phyloP scores from a whole-genome alignment of 2,329 filamentous ascomycete species.

The Alternaria conjuncta region DNA sequence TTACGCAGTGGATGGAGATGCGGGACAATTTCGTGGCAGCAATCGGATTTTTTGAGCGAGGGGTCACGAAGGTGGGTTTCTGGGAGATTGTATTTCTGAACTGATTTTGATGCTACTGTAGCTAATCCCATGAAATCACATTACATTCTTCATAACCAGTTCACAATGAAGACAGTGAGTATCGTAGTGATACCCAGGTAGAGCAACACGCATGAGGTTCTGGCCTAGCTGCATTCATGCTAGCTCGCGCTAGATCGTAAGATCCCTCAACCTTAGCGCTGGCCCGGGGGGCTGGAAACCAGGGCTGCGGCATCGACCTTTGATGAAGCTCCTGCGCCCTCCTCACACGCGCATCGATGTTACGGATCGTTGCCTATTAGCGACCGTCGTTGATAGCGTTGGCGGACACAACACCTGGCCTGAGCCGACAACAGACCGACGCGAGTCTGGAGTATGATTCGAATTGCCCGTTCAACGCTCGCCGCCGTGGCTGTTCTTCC shows the following conservation, averaged over 20 bases:
- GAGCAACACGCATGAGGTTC: background rate
- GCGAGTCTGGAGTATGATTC: no score
- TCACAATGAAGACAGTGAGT: background rate
- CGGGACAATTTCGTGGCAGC: background rate
- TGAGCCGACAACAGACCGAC: background rate
- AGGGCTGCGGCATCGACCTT: background rate
- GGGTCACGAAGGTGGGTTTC: background rate
- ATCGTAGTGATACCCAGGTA: background rate
- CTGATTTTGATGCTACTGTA: background rate
- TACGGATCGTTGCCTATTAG: background rate
- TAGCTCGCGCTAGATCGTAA: background rate
- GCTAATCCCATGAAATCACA: background rate
- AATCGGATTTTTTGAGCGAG: background rate
- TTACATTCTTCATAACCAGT: background rate
- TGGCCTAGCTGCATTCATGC: background rate
- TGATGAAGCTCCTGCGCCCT: background rate
- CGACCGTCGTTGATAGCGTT: background rate
- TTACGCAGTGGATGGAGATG: background rate
- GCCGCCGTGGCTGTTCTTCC: conserved; percentile 27
- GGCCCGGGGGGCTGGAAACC: background rate
- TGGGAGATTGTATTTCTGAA: background rate
- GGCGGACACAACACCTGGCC: background rate
- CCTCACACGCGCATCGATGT: background rate
- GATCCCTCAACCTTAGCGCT: background rate
- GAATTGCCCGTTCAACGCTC: conserved; percentile 3